These are phyloP conservation scores for Boletus tylopilopsis DNA, from an alignment of 768 basidiomycete species.

Conservation along the genomic window DNA sequence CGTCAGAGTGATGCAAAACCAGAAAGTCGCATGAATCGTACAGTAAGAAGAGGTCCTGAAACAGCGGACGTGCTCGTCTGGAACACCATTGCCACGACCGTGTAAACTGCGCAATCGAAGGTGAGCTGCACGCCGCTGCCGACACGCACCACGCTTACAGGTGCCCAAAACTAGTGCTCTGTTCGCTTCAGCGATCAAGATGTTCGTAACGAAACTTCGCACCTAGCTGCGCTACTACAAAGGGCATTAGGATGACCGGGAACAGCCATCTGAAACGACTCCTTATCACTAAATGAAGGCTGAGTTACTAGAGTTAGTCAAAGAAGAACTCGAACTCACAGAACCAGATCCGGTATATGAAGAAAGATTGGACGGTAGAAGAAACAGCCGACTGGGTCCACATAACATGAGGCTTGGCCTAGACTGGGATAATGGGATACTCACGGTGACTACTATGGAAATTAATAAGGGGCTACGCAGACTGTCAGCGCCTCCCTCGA, in stretches of 20 bases:
- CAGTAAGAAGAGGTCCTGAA: conserved; percentile 18
- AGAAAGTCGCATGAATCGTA: background rate
- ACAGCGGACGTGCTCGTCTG: conserved; percentile 14
- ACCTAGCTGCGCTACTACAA: conserved; percentile 19
- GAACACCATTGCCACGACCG: conserved; percentile 9
- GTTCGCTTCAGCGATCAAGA: conserved; percentile 1
- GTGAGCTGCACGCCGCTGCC: conserved; percentile 2
- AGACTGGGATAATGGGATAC: background rate
- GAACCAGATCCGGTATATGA: conserved; percentile 25
- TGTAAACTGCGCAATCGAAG: conserved; percentile 11
- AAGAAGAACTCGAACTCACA: conserved; percentile 8
- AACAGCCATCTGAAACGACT: conserved; percentile 18
- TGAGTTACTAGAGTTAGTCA: background rate
- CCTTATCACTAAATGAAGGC: conserved; percentile 7
- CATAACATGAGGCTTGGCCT: conserved; percentile 11
- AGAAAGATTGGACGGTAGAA: conserved; percentile 21
- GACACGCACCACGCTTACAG: conserved; percentile 6
- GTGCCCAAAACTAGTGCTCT: conserved; percentile 10
- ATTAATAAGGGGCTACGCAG: conserved; percentile 16
- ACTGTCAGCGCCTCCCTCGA: conserved; percentile 5
- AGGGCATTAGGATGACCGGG: conserved; percentile 14
- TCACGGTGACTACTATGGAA: conserved; percentile 22
- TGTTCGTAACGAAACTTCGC: background rate
- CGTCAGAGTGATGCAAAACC: conserved; percentile 1
- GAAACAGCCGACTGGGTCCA: conserved; percentile 18